Evolutionary conservation across 2,329 filamentous ascomycete genomes (phyloP).

Genomic region (Berkeleyomyces rouxiae): DNA sequence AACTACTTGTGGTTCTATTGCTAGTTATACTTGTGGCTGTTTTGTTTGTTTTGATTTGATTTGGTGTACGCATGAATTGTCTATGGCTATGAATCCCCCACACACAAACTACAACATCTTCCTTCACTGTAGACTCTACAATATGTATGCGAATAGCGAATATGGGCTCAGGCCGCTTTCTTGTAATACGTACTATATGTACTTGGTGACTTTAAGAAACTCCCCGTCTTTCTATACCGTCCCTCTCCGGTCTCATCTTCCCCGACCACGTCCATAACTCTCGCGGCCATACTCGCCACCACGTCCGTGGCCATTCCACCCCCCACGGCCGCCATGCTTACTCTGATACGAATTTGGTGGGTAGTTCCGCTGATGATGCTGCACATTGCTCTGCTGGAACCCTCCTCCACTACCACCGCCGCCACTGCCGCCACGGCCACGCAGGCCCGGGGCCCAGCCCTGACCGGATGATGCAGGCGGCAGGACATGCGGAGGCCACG

Average conservation of each 20-base stretch:
- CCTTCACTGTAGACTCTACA: too few species aligned
- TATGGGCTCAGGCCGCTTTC: too few species aligned
- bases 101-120: too few species aligned
- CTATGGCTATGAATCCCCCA: neutral
- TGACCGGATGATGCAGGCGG: slow-evolving; percentile 15
- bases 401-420: neutral
- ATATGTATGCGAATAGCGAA: too few species aligned
- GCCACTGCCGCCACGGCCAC: neutral
- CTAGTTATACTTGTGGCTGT: too few species aligned
- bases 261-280: neutral
- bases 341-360: neutral
- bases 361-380: neutral
- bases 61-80: neutral
- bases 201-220: too few species aligned
- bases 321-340: neutral
- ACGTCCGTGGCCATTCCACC: neutral
- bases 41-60: neutral
- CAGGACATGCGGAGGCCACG: slow-evolving; percentile 16
- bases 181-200: too few species aligned
- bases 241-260: neutral
- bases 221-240: neutral
- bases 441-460: neutral
- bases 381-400: neutral
- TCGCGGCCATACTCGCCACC: neutral
- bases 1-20: neutral